Conservation (phyloP, 306 rosid species). For the Malus orientalis region DNA sequence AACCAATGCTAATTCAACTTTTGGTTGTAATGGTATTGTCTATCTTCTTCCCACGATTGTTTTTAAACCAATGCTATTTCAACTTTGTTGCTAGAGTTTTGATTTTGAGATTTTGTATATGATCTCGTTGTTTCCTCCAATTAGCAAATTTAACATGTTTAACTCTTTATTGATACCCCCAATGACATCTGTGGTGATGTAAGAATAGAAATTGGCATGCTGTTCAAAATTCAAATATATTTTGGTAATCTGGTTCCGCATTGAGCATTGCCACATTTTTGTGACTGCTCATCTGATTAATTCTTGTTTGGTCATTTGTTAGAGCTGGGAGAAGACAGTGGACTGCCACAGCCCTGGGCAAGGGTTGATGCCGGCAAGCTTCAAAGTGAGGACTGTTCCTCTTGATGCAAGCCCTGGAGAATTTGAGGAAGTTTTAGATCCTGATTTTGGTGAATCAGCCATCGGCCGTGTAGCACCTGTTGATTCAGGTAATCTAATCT, state of each 20-base stretch:
- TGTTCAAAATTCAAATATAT: not conserved
- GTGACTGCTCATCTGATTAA: not conserved
- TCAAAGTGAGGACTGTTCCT: slow-evolving; percentile 59
- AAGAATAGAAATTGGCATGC: not conserved
- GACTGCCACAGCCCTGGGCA: slow-evolving; percentile 93
- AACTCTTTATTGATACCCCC: not conserved
- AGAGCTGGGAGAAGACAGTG: slow-evolving; percentile 94
- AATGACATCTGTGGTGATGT: not conserved
- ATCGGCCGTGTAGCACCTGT: slow-evolving; percentile 95
- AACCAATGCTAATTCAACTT: not conserved
- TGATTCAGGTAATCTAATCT: slow-evolving; percentile 58
- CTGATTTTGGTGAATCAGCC: slow-evolving; percentile 96
- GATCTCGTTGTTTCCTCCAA: not conserved
- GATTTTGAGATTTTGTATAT: not conserved
- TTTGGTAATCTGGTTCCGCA: not conserved
- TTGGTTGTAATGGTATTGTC: not conserved
- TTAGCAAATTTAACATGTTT: not conserved
- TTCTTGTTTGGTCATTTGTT: slow-evolving; percentile 9
- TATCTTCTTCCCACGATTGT: not conserved
- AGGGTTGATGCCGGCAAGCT: slow-evolving; percentile 95
- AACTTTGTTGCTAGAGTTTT: not conserved
- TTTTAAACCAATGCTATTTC: not conserved
- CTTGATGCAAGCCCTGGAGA: slow-evolving; percentile 67
- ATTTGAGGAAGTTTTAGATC: slow-evolving; percentile 80
- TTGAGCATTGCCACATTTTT: not conserved